Evolutionary conservation across 768 basidiomycete genomes (phyloP).

Genomic region (Suillus sp.): DNA sequence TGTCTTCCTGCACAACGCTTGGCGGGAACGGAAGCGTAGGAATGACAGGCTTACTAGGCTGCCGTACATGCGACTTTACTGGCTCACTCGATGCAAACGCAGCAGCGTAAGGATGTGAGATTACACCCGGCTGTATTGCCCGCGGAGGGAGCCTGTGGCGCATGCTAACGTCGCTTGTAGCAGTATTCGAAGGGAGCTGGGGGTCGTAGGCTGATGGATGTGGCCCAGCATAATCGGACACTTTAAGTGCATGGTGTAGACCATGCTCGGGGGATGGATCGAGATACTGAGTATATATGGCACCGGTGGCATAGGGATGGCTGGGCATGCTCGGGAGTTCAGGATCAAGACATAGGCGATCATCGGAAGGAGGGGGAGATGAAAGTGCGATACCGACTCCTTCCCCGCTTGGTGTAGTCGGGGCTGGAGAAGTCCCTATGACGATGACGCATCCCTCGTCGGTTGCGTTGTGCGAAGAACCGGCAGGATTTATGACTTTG

Average conservation of each 20-base stretch:
- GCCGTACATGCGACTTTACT: conserved; percentile 54
- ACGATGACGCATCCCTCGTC: conserved; percentile 11
- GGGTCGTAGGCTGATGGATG: conserved; percentile 38
- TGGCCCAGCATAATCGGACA: conserved; percentile 43
- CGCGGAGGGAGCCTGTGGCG: conserved; percentile 42
- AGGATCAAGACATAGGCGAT: conserved; percentile 16
- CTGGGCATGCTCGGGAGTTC: conserved; percentile 26
- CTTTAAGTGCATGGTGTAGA: conserved; percentile 22
- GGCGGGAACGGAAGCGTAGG: not conserved
- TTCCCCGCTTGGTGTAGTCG: conserved; percentile 27
- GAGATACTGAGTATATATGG: conserved; percentile 19
- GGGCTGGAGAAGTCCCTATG: conserved; percentile 33
- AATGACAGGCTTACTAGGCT: not conserved
- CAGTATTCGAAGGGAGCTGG: conserved; percentile 18
- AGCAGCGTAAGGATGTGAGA: conserved; percentile 51
- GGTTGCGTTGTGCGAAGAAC: not conserved
- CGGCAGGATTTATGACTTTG: conserved; percentile 18
- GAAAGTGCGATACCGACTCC: conserved; percentile 48
- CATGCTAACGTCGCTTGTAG: conserved; percentile 33
- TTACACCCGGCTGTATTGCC: conserved; percentile 30
- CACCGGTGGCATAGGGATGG: conserved; percentile 41
- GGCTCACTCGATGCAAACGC: conserved; percentile 38
- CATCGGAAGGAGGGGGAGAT: conserved; percentile 33
- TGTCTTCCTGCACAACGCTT: not conserved
- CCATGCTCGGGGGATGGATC: conserved; percentile 1